Evolutionary conservation across 129 eudicot species (phyloP).

Genomic region (Flaveria bidentis): DNA sequence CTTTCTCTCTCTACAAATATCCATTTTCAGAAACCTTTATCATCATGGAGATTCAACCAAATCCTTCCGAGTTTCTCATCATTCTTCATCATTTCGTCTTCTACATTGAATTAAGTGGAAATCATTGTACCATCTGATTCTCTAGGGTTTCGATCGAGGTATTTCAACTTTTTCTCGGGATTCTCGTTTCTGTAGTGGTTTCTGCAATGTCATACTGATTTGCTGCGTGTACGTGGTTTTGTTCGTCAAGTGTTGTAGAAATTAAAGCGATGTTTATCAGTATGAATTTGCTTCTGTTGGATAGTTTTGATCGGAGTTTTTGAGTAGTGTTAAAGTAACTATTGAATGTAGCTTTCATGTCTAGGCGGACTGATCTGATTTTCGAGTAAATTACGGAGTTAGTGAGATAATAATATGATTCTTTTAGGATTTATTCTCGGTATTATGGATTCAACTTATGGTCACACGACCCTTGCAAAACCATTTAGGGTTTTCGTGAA

Average conservation of each 20-base stretch:
- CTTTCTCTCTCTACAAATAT: constrained; percentile 28
- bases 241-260: neutral
- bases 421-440: neutral
- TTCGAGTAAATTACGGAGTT: neutral
- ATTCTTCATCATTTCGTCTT: neutral
- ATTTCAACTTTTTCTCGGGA: neutral
- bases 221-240: neutral
- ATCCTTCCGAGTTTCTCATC: neutral
- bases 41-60: constrained; percentile 22
- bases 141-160: constrained; percentile 23
- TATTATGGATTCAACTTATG: no score
- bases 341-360: neutral
- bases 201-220: neutral
- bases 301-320: neutral
- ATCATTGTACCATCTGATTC: neutral
- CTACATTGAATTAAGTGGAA: constrained; percentile 1
- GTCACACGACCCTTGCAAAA: no score
- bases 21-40: constrained; percentile 21
- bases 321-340: neutral
- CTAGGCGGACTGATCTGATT: neutral
- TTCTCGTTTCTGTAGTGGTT: neutral
- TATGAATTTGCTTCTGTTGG: neutral
- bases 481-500: neutral
- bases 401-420: constrained; percentile 10
- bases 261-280: neutral